phyloP scores from a whole-genome alignment of 352 stramenopile genomes.

The Phytophthora chlamydospora region DNA sequence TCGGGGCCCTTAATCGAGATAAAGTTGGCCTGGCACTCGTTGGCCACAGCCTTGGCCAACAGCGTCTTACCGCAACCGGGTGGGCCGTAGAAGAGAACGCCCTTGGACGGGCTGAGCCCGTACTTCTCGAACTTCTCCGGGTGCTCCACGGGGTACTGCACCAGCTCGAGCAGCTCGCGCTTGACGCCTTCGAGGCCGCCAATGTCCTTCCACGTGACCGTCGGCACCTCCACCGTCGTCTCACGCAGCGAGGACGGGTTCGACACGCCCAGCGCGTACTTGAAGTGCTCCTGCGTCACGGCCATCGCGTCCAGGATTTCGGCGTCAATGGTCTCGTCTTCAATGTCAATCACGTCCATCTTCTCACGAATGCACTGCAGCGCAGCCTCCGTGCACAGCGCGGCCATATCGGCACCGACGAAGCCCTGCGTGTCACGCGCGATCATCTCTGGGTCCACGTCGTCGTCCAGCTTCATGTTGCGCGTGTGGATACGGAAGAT shows the following conservation, averaged over 20 bases:
- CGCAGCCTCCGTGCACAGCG: slow-evolving; percentile 97
- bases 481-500: slow-evolving; percentile 99
- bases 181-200: slow-evolving; percentile 98
- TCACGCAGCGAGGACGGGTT: slow-evolving; percentile 99
- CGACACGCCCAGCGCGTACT: slow-evolving; percentile 96
- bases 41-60: slow-evolving; percentile 99
- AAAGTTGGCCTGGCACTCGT: slow-evolving; percentile 99
- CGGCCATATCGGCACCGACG: slow-evolving; percentile 99
- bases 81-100: slow-evolving; percentile 99
- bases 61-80: slow-evolving; percentile 99
- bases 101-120: slow-evolving; percentile 93
- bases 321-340: slow-evolving; percentile 99
- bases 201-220: slow-evolving; percentile 99
- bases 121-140: slow-evolving; percentile 99
- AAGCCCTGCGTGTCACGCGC: slow-evolving; percentile 99
- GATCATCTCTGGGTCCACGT: slow-evolving; percentile 98
- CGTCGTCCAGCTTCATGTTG: slow-evolving; percentile 99
- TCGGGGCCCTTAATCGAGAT: slow-evolving; percentile 99
- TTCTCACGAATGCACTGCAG: slow-evolving; percentile 99
- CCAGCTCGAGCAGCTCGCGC: slow-evolving; percentile 98
- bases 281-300: slow-evolving; percentile 99
- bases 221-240: slow-evolving; percentile 99
- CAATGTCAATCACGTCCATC: slow-evolving; percentile 99
- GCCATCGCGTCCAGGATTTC: slow-evolving; percentile 99
- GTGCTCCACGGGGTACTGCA: slow-evolving; percentile 99